Evolutionary conservation across 108 stramenopile genomes (phyloP).

Genomic region (Skeletonema marinoi): DNA sequence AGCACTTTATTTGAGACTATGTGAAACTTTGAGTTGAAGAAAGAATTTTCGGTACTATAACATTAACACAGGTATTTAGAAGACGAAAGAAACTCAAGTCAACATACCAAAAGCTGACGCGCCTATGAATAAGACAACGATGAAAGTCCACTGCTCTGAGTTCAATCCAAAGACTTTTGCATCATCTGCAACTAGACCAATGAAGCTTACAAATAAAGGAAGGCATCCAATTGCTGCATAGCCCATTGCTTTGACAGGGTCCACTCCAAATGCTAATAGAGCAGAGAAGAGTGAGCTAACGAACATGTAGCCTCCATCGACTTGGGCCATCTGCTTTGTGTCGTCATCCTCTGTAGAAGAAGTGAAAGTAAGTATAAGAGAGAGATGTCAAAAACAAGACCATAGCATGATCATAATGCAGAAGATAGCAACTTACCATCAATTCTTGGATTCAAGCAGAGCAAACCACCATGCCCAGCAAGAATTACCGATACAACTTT

Average conservation of each 20-base stretch:
- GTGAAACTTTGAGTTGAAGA: neutral
- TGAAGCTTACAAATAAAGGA: constrained; percentile 3
- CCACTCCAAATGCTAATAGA: constrained; percentile 20
- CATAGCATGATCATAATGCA: neutral
- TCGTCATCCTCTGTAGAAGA: constrained; percentile 13
- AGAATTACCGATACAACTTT: constrained; percentile 20
- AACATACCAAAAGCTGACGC: constrained; percentile 30
- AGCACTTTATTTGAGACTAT: neutral
- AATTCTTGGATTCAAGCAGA: constrained; percentile 34
- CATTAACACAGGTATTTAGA: neutral
- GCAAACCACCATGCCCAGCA: constrained; percentile 22
- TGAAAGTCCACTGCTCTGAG: constrained; percentile 4
- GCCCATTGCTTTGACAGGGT: constrained; percentile 20
- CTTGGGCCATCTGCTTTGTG: constrained; percentile 22
- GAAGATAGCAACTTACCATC: constrained; percentile 13
- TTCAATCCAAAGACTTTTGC: constrained; percentile 13
- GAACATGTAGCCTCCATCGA: constrained; percentile 33
- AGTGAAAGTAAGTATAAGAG: neutral
- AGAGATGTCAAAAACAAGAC: neutral
- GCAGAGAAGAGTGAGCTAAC: constrained; percentile 23
- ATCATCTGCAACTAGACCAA: constrained; percentile 7
- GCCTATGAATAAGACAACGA: constrained; percentile 12
- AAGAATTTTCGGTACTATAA: neutral
- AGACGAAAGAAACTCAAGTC: neutral
- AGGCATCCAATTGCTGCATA: constrained; percentile 10